phyloP scores from a whole-genome alignment of 179 eudicot species.

The Vitellaria paradoxa region DNA sequence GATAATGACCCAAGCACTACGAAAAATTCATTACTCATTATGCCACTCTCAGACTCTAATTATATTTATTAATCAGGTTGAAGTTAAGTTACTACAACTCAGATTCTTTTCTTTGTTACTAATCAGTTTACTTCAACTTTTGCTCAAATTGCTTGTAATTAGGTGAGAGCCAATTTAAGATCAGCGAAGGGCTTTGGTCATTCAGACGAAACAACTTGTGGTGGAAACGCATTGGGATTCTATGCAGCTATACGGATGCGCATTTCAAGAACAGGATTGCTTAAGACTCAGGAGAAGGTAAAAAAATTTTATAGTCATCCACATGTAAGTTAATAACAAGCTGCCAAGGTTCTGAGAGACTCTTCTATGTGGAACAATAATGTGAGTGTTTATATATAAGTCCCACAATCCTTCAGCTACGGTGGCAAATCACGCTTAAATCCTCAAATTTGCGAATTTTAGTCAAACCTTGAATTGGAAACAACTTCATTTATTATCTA shows the following conservation, averaged over 20 bases:
- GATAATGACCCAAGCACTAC: conserved; percentile 82
- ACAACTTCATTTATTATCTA: no score
- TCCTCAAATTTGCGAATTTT: no score
- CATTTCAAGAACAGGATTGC: conserved; percentile 60
- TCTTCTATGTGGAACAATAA: not conserved
- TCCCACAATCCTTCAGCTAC: no score
- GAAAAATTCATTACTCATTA: conserved; percentile 77
- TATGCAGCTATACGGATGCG: conserved; percentile 88
- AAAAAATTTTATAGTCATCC: not conserved
- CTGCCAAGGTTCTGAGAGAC: not conserved
- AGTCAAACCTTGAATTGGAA: no score
- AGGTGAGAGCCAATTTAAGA: conserved; percentile 66
- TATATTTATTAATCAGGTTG: conserved; percentile 90
- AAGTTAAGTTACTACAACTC: conserved; percentile 7
- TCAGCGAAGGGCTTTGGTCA: conserved; percentile 45
- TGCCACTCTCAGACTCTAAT: conserved; percentile 75
- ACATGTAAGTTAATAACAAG: not conserved
- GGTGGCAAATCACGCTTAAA: no score
- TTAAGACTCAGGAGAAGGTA: conserved; percentile 67
- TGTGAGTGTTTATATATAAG: no score
- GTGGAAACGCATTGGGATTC: conserved; percentile 90
- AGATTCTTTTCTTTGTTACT: not conserved
- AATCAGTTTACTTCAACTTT: not conserved
- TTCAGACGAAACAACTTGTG: conserved; percentile 72
- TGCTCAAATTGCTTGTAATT: conserved; percentile 16